Evolutionary conservation across 371 early-diverging fungal genomes (phyloP), one percentile per base, ranked within the genome.

Genomic region (Mucor indicus): DNA sequence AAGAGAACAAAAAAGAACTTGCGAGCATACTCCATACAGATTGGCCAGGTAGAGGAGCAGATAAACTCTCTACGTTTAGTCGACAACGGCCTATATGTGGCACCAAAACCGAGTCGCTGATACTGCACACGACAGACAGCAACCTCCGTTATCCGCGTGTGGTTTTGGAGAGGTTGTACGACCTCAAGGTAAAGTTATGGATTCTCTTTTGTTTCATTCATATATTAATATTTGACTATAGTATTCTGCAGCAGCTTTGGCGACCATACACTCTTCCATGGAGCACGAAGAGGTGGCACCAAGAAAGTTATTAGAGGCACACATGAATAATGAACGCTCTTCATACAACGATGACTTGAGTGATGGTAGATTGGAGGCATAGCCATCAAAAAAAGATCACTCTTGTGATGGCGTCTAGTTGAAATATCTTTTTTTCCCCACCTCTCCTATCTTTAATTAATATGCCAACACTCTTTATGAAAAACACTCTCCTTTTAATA

Each of bases 11-110:
- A 44, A 21, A 44, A 33, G 33, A 44, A 22, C 22, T 21, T 32
- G 8, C 9, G 16, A 21, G 20, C 22, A 4, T 33, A 27, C 21
- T 44, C 22, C 22, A 32, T 44, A 11, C 44, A 32, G 22, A 44
- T 44, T 20, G 31, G 20, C 17, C 12, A 15, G 8, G 12, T 22
- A 11, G 33, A 31, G 21, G 44, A 33, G 33, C 31, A 31, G 12
- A 21, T 22, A 9, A 22, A 5, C 29, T 12, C 7, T 19, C 17
- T 44, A 13, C 4, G 32, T 6, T 22, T 44, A 11, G 33, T 44
- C 13, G 44, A 44, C 32, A 24, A 44, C 2, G 33, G 44, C 13
- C 30, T 42, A 11, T 42, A 30, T 42, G 42, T 42, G 15, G 30
- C 30, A 13, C 25, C 3, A 9, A 22, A 4, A 15, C 29, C 5